These are phyloP conservation scores for Vicia faba DNA, from an alignment of 306 rosid genomes.

Conservation along the genomic window DNA sequence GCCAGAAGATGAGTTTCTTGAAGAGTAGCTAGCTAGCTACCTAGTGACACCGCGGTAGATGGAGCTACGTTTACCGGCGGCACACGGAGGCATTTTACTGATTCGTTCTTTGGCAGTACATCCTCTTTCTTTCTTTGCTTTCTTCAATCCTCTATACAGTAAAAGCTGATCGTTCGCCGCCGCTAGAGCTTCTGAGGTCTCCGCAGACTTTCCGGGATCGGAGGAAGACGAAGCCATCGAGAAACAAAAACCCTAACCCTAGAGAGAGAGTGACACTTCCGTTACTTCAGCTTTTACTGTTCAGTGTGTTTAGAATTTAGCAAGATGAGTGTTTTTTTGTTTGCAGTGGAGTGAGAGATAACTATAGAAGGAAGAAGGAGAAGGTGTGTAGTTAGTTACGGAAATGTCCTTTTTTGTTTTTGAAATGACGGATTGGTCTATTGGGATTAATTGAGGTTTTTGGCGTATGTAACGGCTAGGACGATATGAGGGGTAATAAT, in stretches of 20 bases:
- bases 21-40: too few species aligned
- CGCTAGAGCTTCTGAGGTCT: constrained; percentile 40
- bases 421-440: constrained; percentile 34
- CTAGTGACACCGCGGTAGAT: constrained; percentile 97
- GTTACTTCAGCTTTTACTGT: neutral
- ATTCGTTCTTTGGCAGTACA: constrained; percentile 97
- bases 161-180: constrained; percentile 66
- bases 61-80: constrained; percentile 97
- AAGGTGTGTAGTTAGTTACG: constrained; percentile 34
- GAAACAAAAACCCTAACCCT: constrained; percentile 21
- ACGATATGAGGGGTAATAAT: constrained; percentile 43
- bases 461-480: constrained; percentile 83
- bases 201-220: constrained; percentile 67
- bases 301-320: neutral
- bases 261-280: constrained; percentile 8
- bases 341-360: constrained; percentile 39
- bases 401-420: constrained; percentile 41
- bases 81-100: constrained; percentile 98
- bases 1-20: too few species aligned
- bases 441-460: constrained; percentile 4
- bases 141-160: constrained; percentile 84
- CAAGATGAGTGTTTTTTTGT: constrained; percentile 6
- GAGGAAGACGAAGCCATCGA: constrained; percentile 93
- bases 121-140: constrained; percentile 89
- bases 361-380: constrained; percentile 37